Evolutionary conservation across 768 basidiomycete species (phyloP).

Genomic region (Suillus lakei): DNA sequence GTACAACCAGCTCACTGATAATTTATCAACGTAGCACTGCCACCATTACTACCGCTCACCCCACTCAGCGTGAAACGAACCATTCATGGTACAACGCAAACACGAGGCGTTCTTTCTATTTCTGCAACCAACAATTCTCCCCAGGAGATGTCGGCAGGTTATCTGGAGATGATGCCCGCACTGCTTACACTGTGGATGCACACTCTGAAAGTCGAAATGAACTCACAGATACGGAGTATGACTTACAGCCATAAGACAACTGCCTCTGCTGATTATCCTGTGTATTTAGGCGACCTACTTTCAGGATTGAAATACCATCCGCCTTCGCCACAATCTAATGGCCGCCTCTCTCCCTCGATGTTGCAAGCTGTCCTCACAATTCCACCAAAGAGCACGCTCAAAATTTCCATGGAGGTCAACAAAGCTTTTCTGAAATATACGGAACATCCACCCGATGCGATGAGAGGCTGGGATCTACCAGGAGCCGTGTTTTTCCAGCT

Average conservation of each 20-base stretch:
- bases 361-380: conserved; percentile 73
- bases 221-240: conserved; percentile 22
- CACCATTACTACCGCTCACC: conserved; percentile 44
- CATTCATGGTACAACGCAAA: conserved; percentile 76
- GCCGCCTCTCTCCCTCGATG: conserved; percentile 54
- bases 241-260: not conserved
- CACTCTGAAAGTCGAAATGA: conserved; percentile 61
- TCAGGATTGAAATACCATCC: conserved; percentile 63
- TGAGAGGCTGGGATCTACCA: conserved; percentile 93
- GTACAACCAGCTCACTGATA: conserved; percentile 5
- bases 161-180: conserved; percentile 95
- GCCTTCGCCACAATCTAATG: conserved; percentile 33
- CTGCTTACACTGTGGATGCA: conserved; percentile 88
- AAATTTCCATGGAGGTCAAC: conserved; percentile 72
- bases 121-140: conserved; percentile 62
- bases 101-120: conserved; percentile 72
- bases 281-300: conserved; percentile 60
- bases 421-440: conserved; percentile 92
- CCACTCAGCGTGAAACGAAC: conserved; percentile 68
- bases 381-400: conserved; percentile 68
- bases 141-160: conserved; percentile 51
- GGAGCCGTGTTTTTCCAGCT: conserved; percentile 73
- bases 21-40: conserved; percentile 36
- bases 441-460: conserved; percentile 95
- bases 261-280: not conserved